A percentile compares a stretch with the other conserved stretches of the same genome.
phyloP scores from a whole-genome alignment of 2,329 filamentous ascomycete species.

The Apiospora phragmitis region DNA sequence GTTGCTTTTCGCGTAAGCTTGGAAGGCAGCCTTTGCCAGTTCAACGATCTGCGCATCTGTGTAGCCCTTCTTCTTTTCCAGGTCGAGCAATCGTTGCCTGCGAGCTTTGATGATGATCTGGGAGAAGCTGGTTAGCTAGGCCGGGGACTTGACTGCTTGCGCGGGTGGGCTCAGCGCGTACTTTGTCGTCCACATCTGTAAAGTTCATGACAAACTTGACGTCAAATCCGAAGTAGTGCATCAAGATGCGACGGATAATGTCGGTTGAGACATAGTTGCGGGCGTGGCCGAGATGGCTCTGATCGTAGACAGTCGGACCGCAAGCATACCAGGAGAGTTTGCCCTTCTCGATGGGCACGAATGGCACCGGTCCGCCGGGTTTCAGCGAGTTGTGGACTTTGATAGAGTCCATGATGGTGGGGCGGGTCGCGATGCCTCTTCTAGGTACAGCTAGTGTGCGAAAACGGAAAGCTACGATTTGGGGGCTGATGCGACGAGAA shows the following conservation, averaged over 20 bases:
- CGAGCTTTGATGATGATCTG: slow-evolving; percentile 65
- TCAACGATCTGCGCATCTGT: slow-evolving; percentile 46
- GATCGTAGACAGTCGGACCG: slow-evolving; percentile 80
- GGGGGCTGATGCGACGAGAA: slow-evolving; percentile 25
- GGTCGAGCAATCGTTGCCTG: slow-evolving; percentile 78
- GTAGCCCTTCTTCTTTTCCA: slow-evolving; percentile 70
- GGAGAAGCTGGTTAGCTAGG: slow-evolving; percentile 52
- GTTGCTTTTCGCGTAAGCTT: slow-evolving; percentile 55
- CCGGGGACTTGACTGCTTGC: slow-evolving; percentile 54
- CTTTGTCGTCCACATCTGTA: slow-evolving; percentile 80
- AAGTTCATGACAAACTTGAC: slow-evolving; percentile 93
- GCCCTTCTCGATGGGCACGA: slow-evolving; percentile 69
- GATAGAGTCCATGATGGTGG: slow-evolving; percentile 57
- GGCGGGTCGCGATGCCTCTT: slow-evolving; percentile 36
- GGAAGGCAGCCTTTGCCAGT: slow-evolving; percentile 54
- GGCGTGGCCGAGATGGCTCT: slow-evolving; percentile 77
- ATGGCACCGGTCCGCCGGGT: slow-evolving; percentile 70
- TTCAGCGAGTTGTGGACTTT: slow-evolving; percentile 80
- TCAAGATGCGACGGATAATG: slow-evolving; percentile 79
- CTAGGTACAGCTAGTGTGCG: slow-evolving; percentile 14
- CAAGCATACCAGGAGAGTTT: slow-evolving; percentile 87
- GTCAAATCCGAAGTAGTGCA: slow-evolving; percentile 80
- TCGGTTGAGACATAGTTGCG: slow-evolving; percentile 91
- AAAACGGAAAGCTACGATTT: slow-evolving; percentile 23
- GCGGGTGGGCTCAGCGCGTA: slow-evolving; percentile 56